A percentile compares a stretch with the other conserved stretches of the same genome.
Evolutionary conservation across 1,284 basidiomycete species (phyloP).

Genomic region (Kwoniella shivajii): DNA sequence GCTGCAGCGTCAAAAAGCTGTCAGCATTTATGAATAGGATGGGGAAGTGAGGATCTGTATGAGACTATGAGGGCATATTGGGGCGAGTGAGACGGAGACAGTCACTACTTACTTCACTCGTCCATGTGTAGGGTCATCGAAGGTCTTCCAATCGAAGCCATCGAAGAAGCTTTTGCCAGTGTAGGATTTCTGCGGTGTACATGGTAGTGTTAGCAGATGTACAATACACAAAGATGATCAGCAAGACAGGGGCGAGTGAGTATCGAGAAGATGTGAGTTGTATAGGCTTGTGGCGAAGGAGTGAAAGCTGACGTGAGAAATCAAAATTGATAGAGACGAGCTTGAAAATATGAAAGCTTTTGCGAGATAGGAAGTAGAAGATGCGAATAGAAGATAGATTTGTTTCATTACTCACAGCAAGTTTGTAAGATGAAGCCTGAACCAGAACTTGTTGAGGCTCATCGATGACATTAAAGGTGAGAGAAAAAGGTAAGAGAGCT

Average conservation of each 20-base stretch:
- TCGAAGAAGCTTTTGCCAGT: conserved; percentile 59
- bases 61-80: too few species aligned
- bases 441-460: neutral
- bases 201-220: neutral
- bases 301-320: neutral
- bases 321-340: neutral
- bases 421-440: neutral
- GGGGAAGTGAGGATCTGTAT: too few species aligned
- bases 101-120: conserved; percentile 63
- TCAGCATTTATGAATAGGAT: conserved; percentile 49
- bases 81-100: too few species aligned
- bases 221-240: neutral
- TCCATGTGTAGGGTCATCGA: conserved; percentile 62
- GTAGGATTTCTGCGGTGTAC: conserved; percentile 29
- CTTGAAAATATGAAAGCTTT: neutral
- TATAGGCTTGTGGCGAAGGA: neutral
- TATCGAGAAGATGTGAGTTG: neutral
- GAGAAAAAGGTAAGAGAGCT: conserved; percentile 6
- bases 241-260: neutral
- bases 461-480: conserved; percentile 1
- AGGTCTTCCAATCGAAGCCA: conserved; percentile 59
- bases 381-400: neutral
- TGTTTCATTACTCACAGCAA: neutral
- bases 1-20: neutral
- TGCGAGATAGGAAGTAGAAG: neutral